Evolutionary conservation across 75 land plant genomes (phyloP).

Genomic region (Isoetes taiwanensis): DNA sequence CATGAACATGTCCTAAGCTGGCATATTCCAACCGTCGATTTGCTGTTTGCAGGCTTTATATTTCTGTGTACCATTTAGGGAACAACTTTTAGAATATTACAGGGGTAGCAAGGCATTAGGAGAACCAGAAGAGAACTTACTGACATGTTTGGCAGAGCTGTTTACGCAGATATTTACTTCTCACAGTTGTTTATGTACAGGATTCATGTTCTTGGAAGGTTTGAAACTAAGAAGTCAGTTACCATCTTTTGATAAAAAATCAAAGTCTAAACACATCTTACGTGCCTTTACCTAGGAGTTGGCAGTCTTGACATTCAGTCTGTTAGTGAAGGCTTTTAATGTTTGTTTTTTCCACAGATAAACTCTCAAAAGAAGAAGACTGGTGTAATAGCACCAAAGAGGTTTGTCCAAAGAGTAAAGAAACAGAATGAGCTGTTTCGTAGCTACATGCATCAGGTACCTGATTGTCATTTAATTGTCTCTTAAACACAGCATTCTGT

Average conservation of each 20-base stretch:
- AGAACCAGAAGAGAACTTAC: constrained; percentile 80
- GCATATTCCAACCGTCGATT: too few relatives aligned
- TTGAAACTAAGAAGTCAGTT: too few relatives aligned
- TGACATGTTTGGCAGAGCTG: constrained; percentile 86
- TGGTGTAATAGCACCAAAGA: constrained; percentile 93
- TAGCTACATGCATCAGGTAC: constrained; percentile 97
- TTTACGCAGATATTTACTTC: constrained; percentile 52
- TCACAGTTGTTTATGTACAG: neutral
- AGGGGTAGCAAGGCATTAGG: constrained; percentile 45
- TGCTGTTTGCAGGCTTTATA: constrained; percentile 74
- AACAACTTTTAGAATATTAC: constrained; percentile 73
- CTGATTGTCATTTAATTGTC: neutral
- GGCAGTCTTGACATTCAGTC: neutral
- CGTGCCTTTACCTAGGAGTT: too few relatives aligned
- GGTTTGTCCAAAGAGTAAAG: constrained; percentile 90
- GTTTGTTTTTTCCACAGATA: constrained; percentile 39
- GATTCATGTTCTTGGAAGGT: too few relatives aligned
- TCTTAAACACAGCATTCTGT: neutral
- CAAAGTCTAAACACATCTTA: too few relatives aligned
- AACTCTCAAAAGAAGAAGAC: constrained; percentile 97
- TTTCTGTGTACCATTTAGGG: constrained; percentile 95
- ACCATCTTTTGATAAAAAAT: too few relatives aligned
- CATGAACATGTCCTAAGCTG: too few relatives aligned
- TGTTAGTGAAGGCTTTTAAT: neutral
- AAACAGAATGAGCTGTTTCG: constrained; percentile 94